Conservation (phyloP, 306 rosid species). For the Medicago lupulina region DNA sequence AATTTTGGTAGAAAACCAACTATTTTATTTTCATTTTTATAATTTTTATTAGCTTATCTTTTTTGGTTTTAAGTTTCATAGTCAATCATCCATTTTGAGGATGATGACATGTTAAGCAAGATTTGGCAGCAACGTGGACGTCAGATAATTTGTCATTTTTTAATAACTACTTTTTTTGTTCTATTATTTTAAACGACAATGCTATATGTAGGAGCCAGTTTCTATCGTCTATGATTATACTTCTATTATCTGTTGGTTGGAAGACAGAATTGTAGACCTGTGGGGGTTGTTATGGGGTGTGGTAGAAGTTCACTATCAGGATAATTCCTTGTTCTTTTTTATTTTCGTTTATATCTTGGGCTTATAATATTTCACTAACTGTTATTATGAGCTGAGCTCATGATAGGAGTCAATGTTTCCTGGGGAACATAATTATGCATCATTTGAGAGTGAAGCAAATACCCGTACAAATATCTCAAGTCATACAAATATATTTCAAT, state of each 20-base stretch:
- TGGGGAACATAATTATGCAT: not conserved
- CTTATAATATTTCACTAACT: not conserved
- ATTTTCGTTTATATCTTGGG: not conserved
- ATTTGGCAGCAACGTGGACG: constrained; percentile 5
- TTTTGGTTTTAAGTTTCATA: constrained; percentile 24
- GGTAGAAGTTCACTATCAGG: constrained; percentile 21
- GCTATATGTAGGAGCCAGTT: constrained; percentile 26
- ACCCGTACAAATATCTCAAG: not conserved
- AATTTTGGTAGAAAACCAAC: constrained; percentile 2
- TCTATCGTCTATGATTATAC: not conserved
- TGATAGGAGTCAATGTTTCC: not conserved
- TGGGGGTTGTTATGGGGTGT: constrained; percentile 22
- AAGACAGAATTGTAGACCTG: constrained; percentile 4
- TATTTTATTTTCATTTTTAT: constrained; percentile 9
- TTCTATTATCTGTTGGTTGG: constrained; percentile 21
- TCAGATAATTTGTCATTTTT: not conserved
- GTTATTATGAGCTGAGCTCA: not conserved
- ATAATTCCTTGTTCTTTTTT: constrained; percentile 6
- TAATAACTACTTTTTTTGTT: constrained; percentile 4
- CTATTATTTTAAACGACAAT: constrained; percentile 2
- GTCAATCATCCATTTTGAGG: constrained; percentile 31
- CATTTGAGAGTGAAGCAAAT: not conserved
- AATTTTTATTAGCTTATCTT: not conserved
- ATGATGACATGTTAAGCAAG: constrained; percentile 23
- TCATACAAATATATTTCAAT: not conserved